Percentiles rank a stretch among this genome's conserved stretches.
phyloP scores from a whole-genome alignment of 495 filamentous ascomycete genomes.

The Amorphotheca resinae region DNA sequence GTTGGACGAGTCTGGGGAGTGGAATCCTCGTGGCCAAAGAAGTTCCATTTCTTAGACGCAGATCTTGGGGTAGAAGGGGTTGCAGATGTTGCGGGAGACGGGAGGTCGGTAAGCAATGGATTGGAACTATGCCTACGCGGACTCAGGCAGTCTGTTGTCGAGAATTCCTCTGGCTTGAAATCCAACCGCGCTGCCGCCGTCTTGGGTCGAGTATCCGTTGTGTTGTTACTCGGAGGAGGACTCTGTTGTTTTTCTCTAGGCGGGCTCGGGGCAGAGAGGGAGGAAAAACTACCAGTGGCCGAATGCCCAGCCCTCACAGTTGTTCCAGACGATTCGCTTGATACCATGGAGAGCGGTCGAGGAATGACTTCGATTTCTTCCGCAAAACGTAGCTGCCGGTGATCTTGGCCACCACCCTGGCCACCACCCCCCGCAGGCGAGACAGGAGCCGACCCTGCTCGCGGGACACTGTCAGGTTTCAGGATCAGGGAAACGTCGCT shows the following conservation, averaged over 20 bases:
- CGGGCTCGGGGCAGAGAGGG: conserved; percentile 32
- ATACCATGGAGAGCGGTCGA: conserved; percentile 59
- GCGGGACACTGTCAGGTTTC: conserved; percentile 30
- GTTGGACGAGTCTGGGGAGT: conserved; percentile 25
- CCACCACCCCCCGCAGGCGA: conserved; percentile 58
- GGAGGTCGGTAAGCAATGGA: conserved; percentile 27
- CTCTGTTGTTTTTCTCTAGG: conserved; percentile 26
- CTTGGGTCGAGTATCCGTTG: conserved; percentile 32
- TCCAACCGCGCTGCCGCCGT: conserved; percentile 41
- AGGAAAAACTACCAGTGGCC: conserved; percentile 50
- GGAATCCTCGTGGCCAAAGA: conserved; percentile 41
- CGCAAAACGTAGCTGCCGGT: conserved; percentile 38
- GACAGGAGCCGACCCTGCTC: conserved; percentile 51
- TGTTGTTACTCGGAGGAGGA: conserved; percentile 20
- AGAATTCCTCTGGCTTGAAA: conserved; percentile 17
- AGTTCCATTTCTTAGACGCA: conserved; percentile 37
- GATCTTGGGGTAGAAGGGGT: conserved; percentile 31
- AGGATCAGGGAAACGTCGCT: conserved; percentile 68
- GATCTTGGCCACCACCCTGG: conserved; percentile 23
- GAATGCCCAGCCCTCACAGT: conserved; percentile 50
- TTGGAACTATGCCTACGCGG: conserved; percentile 38
- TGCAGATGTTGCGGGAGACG: conserved; percentile 19
- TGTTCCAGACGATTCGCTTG: conserved; percentile 60
- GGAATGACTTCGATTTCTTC: conserved; percentile 56
- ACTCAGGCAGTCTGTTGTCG: conserved; percentile 10